Percentiles rank a stretch among this genome's conserved stretches.
phyloP scores from a whole-genome alignment of 495 filamentous ascomycete species.

The Xanthoparmelia taractica region DNA sequence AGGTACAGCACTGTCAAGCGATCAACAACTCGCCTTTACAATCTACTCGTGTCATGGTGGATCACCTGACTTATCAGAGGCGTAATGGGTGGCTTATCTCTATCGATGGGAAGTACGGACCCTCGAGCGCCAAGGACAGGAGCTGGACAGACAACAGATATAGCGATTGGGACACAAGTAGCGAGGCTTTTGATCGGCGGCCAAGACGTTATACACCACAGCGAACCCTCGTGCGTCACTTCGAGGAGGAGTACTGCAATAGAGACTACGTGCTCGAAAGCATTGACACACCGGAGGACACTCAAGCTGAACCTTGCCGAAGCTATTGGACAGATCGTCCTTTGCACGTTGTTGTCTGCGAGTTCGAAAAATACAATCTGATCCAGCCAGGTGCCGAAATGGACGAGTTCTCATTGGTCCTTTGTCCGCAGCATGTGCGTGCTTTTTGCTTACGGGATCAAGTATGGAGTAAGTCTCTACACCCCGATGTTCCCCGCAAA shows the following conservation, averaged over 20 bases:
- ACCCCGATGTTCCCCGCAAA: neutral
- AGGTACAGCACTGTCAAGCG: conserved; percentile 21
- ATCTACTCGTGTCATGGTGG: conserved; percentile 21
- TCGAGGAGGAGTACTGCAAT: conserved; percentile 2
- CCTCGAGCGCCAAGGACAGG: conserved; percentile 18
- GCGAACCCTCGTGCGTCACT: neutral
- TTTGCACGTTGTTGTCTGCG: conserved; percentile 6
- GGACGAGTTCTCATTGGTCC: conserved; percentile 17
- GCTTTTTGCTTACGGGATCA: conserved; percentile 25
- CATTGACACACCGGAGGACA: neutral
- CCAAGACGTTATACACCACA: conserved; percentile 1
- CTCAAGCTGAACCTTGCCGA: conserved; percentile 12
- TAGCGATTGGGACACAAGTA: neutral
- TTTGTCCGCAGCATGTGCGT: conserved; percentile 24
- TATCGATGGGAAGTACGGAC: conserved; percentile 24
- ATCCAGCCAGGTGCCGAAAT: conserved; percentile 13
- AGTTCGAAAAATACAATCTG: conserved; percentile 18
- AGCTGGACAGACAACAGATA: conserved; percentile 24
- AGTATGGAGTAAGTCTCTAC: conserved; percentile 22
- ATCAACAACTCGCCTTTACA: conserved; percentile 16
- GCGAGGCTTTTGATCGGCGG: conserved; percentile 4
- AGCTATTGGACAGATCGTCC: conserved; percentile 12
- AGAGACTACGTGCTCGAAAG: neutral
- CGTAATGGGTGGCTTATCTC: conserved; percentile 22
- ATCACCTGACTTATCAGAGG: conserved; percentile 24